phyloP scores from a whole-genome alignment of 1,284 basidiomycete species.

The Sphagnurus paluster region DNA sequence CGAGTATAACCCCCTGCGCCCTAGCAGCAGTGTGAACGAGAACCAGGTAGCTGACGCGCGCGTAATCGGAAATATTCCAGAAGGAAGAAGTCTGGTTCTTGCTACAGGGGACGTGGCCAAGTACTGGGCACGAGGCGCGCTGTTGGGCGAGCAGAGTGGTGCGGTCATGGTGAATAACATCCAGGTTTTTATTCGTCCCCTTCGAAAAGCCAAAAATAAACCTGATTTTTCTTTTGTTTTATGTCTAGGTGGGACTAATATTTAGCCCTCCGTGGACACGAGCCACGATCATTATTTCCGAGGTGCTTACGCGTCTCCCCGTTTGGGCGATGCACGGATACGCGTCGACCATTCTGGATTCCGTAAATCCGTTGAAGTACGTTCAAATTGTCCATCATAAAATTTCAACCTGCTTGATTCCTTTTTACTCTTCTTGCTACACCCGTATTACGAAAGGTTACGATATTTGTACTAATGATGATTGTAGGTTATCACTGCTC shows the following conservation, averaged over 20 bases:
- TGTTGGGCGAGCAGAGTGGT: conserved; percentile 53
- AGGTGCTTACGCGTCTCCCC: conserved; percentile 50
- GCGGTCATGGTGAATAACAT: conserved; percentile 45
- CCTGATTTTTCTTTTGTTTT: not conserved
- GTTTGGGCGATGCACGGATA: conserved; percentile 53
- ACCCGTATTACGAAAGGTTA: too few species aligned
- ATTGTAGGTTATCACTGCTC: conserved; percentile 46
- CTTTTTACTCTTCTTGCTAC: too few species aligned
- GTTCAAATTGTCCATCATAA: too few species aligned
- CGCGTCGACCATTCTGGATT: conserved; percentile 40
- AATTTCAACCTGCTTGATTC: too few species aligned
- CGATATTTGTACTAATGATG: not conserved
- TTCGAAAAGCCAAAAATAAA: too few species aligned
- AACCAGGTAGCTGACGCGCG: conserved; percentile 33
- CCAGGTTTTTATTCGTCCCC: conserved; percentile 41
- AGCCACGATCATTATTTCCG: conserved; percentile 51
- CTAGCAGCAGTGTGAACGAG: conserved; percentile 15
- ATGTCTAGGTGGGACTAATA: conserved; percentile 54
- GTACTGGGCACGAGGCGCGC: conserved; percentile 50
- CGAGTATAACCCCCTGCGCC: conserved; percentile 47
- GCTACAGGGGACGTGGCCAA: conserved; percentile 47
- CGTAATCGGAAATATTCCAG: conserved; percentile 35
- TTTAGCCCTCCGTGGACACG: conserved; percentile 52
- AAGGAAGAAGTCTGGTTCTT: conserved; percentile 38
- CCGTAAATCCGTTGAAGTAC: conserved; percentile 50